Percentiles rank a stretch among this genome's conserved stretches.
Conservation (phyloP, 768 basidiomycete genomes). For the Trichaptum fuscoviolaceum region DNA sequence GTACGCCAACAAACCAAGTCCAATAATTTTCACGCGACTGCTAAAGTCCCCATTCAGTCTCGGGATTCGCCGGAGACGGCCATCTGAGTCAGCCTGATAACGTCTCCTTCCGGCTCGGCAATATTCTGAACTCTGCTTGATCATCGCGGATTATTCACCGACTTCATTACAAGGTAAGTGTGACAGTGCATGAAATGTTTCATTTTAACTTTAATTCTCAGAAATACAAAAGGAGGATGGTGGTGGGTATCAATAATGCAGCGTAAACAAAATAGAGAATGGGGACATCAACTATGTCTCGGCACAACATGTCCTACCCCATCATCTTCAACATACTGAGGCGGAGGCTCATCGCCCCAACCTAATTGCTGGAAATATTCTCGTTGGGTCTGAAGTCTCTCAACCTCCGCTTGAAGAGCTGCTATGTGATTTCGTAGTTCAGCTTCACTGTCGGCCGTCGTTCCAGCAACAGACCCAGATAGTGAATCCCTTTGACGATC, state of each 20-base stretch:
- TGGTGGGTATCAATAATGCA: not conserved
- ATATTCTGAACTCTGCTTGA: not conserved
- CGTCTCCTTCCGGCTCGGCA: not conserved
- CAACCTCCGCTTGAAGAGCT: not conserved
- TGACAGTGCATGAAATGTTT: no score
- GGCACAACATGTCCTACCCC: not conserved
- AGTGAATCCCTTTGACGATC: not conserved
- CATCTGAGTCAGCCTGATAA: not conserved
- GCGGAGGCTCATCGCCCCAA: not conserved
- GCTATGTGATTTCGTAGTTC: not conserved
- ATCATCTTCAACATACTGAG: not conserved
- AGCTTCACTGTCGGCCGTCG: not conserved
- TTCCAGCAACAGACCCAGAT: not conserved
- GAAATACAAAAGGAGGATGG: not conserved
- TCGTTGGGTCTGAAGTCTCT: not conserved
- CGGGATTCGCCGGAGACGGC: not conserved
- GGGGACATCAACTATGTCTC: not conserved
- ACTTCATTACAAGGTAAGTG: no score
- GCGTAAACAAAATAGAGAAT: not conserved
- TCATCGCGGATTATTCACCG: no score
- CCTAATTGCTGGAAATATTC: not conserved
- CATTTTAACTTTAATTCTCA: no score
- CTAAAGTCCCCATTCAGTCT: not conserved
- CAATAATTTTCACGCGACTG: not conserved
- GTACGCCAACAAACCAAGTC: not conserved